A percentile compares a stretch with the other conserved stretches of the same genome.
Conservation (phyloP, 169 alveolate genomes). For the Eimeria brunetti region DNA sequence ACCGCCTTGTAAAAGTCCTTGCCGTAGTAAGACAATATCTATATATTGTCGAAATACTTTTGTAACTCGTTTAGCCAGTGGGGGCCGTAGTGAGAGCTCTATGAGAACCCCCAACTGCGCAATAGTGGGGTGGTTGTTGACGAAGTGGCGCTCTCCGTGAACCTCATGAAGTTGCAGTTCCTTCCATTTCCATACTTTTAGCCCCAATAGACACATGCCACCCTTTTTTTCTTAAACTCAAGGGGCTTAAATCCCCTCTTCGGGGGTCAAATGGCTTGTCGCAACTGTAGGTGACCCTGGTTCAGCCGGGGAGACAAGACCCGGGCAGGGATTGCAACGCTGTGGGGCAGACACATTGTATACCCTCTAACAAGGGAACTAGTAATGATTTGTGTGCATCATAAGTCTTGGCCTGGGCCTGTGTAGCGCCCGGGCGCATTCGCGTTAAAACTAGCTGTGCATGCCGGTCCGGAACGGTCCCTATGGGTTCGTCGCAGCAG, state of each 20-base stretch:
- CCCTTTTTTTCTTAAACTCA: not conserved
- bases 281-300: not conserved
- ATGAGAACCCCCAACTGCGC: not conserved
- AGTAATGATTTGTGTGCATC: not conserved
- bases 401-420: not conserved
- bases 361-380: not conserved
- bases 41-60: not conserved
- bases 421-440: not conserved
- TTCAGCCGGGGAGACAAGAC: not conserved
- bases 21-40: not conserved
- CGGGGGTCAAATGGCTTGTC: not conserved
- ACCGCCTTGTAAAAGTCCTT: not conserved
- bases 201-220: not conserved
- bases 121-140: not conserved
- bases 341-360: not conserved
- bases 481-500: not conserved
- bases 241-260: not conserved
- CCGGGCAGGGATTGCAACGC: not conserved
- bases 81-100: not conserved
- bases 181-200: not conserved
- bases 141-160: not conserved
- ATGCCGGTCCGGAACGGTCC: not conserved
- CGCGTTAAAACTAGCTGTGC: not conserved
- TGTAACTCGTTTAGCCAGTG: not conserved
- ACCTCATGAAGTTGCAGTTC: not conserved